These are phyloP conservation scores for Scleromitrula shiraiana DNA, from an alignment of 2,329 filamentous ascomycete genomes.

Conservation along the genomic window DNA sequence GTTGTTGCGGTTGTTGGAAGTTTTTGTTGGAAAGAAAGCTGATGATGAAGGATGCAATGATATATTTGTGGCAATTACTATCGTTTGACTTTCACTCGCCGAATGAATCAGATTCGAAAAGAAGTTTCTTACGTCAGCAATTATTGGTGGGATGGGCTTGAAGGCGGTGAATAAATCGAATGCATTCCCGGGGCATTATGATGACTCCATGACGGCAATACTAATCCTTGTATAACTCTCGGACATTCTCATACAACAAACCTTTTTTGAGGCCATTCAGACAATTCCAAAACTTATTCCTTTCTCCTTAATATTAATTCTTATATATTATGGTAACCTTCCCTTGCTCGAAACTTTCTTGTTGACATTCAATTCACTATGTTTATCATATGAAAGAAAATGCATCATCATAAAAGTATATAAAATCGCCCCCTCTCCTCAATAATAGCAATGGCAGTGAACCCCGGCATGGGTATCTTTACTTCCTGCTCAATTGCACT, in stretches of 20 bases:
- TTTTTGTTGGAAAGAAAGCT: neutral
- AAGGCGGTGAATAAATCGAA: too few species aligned
- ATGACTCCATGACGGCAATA: too few species aligned
- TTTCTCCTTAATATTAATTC: neutral
- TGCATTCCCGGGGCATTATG: too few species aligned
- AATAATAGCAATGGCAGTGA: neutral
- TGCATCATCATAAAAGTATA: conserved; percentile 1
- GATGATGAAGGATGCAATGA: conserved; percentile 1
- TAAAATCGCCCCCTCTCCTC: neutral
- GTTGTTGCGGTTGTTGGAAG: neutral
- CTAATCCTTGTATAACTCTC: conserved; percentile 3
- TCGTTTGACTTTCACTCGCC: neutral
- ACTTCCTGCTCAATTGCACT: neutral
- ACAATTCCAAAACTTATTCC: neutral
- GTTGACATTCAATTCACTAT: too few species aligned
- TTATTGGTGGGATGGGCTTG: neutral
- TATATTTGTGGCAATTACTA: conserved; percentile 7
- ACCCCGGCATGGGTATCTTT: conserved; percentile 1
- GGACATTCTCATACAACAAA: neutral
- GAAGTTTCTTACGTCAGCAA: conserved; percentile 4
- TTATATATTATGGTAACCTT: neutral
- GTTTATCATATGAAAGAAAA: neutral
- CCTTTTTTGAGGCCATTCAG: neutral
- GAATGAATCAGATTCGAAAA: conserved; percentile 12
- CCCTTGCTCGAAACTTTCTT: too few species aligned